Evolutionary conservation across 306 rosid genomes (phyloP).

Genomic region (Elaeagnus macrophylla): DNA sequence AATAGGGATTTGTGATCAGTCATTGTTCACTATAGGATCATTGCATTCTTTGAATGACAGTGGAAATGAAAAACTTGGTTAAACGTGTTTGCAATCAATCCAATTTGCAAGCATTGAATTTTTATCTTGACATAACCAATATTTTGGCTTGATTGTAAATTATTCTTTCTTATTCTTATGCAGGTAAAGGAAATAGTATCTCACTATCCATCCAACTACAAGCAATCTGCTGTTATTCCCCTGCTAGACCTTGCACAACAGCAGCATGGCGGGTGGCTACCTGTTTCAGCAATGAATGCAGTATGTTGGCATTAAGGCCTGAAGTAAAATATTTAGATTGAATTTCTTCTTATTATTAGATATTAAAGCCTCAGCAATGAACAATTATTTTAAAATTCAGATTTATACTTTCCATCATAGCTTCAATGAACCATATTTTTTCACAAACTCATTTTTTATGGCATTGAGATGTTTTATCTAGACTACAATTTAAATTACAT

Average conservation of each 20-base stretch:
- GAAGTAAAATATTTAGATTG: not conserved
- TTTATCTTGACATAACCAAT: not conserved
- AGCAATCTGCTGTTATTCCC: constrained; percentile 96
- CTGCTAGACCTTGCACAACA: constrained; percentile 97
- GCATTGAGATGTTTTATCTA: not conserved
- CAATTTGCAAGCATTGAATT: not conserved
- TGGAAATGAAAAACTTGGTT: not conserved
- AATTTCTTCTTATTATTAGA: not conserved
- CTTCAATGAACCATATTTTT: too few species aligned
- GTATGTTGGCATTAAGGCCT: constrained; percentile 37
- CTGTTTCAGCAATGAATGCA: constrained; percentile 97
- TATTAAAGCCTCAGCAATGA: not conserved
- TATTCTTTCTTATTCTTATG: constrained; percentile 14
- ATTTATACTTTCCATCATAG: not conserved
- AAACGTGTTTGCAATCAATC: not conserved
- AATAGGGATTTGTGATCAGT: too few species aligned
- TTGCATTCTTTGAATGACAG: too few species aligned
- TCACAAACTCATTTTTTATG: too few species aligned
- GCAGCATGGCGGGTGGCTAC: constrained; percentile 98
- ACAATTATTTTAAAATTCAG: not conserved
- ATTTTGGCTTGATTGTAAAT: constrained; percentile 1
- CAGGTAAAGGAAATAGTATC: constrained; percentile 83
- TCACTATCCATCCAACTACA: constrained; percentile 96
- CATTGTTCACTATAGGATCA: too few species aligned
- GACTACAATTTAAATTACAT: not conserved